Conservation (phyloP, 2,329 filamentous ascomycete genomes). For the Phoma herbarum region DNA sequence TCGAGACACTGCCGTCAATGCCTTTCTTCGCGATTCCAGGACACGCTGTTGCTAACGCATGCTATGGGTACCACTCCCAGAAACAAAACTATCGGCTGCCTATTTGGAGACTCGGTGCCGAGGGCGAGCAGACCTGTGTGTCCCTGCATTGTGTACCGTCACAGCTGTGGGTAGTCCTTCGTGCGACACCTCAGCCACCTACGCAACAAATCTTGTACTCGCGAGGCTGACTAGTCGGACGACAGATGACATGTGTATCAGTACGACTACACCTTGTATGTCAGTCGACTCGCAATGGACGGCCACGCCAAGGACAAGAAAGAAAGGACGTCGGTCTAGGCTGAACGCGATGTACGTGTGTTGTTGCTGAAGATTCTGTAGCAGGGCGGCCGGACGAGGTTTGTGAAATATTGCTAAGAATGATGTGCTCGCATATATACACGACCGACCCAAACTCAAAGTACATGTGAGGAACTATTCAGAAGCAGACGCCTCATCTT, state of each 20-base stretch:
- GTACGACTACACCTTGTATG: neutral
- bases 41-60: neutral
- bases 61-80: neutral
- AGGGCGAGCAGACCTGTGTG: slow-evolving; percentile 4
- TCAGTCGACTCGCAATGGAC: neutral
- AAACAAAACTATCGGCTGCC: neutral
- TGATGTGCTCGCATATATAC: neutral
- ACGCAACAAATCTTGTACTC: neutral
- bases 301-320: neutral
- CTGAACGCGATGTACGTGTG: neutral
- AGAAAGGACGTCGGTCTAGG: neutral
- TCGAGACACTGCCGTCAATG: neutral
- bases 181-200: neutral
- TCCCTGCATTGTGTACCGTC: slow-evolving; percentile 15
- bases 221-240: neutral
- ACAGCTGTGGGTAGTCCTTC: slow-evolving; percentile 3
- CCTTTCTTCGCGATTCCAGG: neutral
- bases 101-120: neutral
- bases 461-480: neutral
- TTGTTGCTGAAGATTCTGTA: neutral
- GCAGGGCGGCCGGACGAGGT: neutral
- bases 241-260: neutral
- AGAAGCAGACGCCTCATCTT: slow-evolving; percentile 6
- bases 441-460: neutral
- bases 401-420: neutral